Conservation (phyloP, 2,329 filamentous ascomycete genomes). For the Alternaria infectoria region DNA sequence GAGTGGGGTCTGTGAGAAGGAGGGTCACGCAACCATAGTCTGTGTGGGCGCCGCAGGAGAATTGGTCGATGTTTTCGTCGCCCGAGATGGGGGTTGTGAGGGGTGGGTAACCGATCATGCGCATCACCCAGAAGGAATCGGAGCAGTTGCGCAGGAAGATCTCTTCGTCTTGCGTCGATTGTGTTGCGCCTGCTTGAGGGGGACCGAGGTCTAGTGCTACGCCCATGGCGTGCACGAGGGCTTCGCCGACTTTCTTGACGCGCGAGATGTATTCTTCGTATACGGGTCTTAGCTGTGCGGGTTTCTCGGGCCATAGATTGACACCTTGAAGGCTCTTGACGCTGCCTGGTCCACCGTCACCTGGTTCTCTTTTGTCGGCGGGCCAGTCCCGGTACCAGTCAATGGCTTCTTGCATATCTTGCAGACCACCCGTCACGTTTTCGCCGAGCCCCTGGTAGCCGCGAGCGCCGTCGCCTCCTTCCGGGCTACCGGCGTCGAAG, state of each 20-base stretch:
- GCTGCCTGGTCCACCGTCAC: constrained; percentile 22
- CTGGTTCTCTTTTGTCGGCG: constrained; percentile 13
- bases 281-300: constrained; percentile 30
- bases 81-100: constrained; percentile 13
- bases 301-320: constrained; percentile 53
- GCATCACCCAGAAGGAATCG: constrained; percentile 50
- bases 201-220: constrained; percentile 41
- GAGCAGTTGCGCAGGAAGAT: constrained; percentile 43
- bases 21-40: constrained; percentile 58
- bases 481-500: constrained; percentile 37
- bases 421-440: constrained; percentile 43
- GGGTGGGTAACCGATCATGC: constrained; percentile 50
- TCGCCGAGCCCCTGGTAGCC: constrained; percentile 49
- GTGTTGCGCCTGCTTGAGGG: background rate
- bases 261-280: constrained; percentile 43
- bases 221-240: constrained; percentile 49
- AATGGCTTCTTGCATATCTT: constrained; percentile 50
- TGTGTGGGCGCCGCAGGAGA: constrained; percentile 52
- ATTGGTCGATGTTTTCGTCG: constrained; percentile 27
- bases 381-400: constrained; percentile 49
- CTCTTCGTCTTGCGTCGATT: constrained; percentile 30
- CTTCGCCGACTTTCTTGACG: constrained; percentile 39
- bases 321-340: constrained; percentile 47
- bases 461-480: constrained; percentile 46
- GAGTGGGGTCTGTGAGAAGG: constrained; percentile 53